Percentiles rank a stretch among this genome's conserved stretches.
Evolutionary conservation across 2,329 filamentous ascomycete species (phyloP).

Genomic region (Cladosporium cucumerinum): DNA sequence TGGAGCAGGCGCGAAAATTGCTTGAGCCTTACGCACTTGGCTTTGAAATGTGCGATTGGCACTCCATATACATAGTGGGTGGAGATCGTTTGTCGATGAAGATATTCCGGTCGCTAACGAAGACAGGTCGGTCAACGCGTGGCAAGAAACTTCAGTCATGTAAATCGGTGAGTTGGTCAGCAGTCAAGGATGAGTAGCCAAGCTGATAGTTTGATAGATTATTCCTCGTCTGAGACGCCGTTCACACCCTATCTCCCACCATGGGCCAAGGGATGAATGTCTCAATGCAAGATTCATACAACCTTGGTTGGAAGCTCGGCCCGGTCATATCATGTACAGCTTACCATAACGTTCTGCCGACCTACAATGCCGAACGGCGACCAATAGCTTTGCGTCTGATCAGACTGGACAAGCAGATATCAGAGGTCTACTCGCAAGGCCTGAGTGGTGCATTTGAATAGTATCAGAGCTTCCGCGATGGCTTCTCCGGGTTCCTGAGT

Average conservation of each 20-base stretch:
- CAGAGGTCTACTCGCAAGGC: background rate
- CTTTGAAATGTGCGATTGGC: background rate
- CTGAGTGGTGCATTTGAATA: background rate
- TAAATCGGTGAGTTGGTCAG: background rate
- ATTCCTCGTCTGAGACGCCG: background rate
- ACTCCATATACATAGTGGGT: background rate
- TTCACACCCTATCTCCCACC: background rate
- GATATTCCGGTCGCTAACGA: no score
- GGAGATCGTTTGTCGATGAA: no score
- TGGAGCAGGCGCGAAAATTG: background rate
- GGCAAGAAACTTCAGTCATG: background rate
- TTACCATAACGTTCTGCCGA: slow-evolving; percentile 43
- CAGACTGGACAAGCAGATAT: slow-evolving; percentile 15
- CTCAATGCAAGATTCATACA: slow-evolving; percentile 17
- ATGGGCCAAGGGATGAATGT: slow-evolving; percentile 48
- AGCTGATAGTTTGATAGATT: background rate
- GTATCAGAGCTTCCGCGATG: background rate
- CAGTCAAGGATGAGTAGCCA: background rate
- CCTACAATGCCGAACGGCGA: slow-evolving; percentile 51
- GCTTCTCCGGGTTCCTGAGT: background rate
- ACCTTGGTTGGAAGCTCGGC: slow-evolving; percentile 22
- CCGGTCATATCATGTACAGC: slow-evolving; percentile 10
- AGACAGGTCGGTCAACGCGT: background rate
- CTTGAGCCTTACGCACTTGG: background rate
- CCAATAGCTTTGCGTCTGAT: slow-evolving; percentile 63